Conservation (phyloP, 768 basidiomycete genomes). For the Pulveroboletus ravenelii region DNA sequence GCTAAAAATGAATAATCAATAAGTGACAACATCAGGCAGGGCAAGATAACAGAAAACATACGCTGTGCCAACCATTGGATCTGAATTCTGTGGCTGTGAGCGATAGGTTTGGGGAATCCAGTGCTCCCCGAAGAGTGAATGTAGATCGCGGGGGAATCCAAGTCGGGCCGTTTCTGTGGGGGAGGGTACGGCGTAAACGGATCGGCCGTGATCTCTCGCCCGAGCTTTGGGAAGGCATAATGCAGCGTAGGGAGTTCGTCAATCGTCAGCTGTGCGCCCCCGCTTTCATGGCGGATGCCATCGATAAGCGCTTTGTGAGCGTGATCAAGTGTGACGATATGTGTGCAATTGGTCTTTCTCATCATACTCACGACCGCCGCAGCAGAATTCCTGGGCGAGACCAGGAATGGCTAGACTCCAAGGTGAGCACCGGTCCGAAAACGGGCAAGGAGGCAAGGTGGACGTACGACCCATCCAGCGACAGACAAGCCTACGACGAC, state of each 20-base stretch:
- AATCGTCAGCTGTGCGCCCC: constrained; percentile 3
- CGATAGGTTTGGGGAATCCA: constrained; percentile 46
- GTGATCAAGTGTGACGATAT: constrained; percentile 16
- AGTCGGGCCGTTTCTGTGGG: constrained; percentile 9
- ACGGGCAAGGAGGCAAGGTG: constrained; percentile 19
- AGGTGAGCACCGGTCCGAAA: constrained; percentile 20
- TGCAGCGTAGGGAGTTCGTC: constrained; percentile 18
- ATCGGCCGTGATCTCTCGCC: constrained; percentile 24
- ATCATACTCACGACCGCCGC: constrained; percentile 33
- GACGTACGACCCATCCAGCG: constrained; percentile 34
- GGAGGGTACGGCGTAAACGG: constrained; percentile 17
- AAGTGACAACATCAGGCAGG: background rate
- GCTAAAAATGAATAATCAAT: constrained; percentile 8
- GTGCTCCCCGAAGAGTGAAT: constrained; percentile 50
- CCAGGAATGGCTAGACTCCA: constrained; percentile 29
- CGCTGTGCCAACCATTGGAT: constrained; percentile 34
- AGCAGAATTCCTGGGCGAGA: constrained; percentile 40
- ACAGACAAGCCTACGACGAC: constrained; percentile 33
- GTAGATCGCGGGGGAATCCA: constrained; percentile 39
- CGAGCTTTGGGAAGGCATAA: constrained; percentile 39
- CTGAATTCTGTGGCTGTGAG: constrained; percentile 31
- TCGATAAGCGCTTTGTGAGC: constrained; percentile 17
- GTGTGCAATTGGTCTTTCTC: constrained; percentile 17
- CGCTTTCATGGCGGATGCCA: background rate
- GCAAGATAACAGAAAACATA: constrained; percentile 23